These are phyloP conservation scores for Melanomma pulvis-pyrius DNA, from an alignment of 495 filamentous ascomycete species.

Conservation along the genomic window DNA sequence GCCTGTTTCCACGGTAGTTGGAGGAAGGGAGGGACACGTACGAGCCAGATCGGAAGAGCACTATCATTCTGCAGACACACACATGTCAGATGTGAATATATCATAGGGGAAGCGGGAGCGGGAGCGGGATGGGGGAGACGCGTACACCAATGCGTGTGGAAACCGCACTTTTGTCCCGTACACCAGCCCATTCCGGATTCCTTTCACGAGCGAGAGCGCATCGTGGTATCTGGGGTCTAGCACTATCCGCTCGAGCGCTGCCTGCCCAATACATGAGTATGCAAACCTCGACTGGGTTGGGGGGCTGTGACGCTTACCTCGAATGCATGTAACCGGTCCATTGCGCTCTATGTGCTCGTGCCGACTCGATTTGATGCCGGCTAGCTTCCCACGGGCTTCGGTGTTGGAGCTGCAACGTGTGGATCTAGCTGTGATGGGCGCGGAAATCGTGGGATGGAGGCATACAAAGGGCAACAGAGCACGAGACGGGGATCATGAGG, in stretches of 20 bases:
- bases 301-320: slow-evolving; percentile 11
- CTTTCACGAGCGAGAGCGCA: slow-evolving; percentile 81
- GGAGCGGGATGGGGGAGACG: too few relatives aligned
- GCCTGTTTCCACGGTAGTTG: neutral
- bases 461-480: neutral
- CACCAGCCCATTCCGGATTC: slow-evolving; percentile 91
- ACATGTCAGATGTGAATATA: slow-evolving; percentile 6
- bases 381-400: neutral
- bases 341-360: neutral
- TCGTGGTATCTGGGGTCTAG: slow-evolving; percentile 83
- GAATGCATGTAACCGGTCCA: slow-evolving; percentile 34
- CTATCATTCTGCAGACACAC: slow-evolving; percentile 69
- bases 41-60: slow-evolving; percentile 91
- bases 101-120: slow-evolving; percentile 1
- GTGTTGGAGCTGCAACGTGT: neutral
- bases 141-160: slow-evolving; percentile 91
- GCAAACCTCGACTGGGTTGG: neutral
- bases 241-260: slow-evolving; percentile 64
- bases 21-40: slow-evolving; percentile 48
- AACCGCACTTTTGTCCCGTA: slow-evolving; percentile 98
- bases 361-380: neutral
- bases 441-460: neutral
- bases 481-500: neutral
- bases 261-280: slow-evolving; percentile 21
- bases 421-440: neutral